phyloP scores from a whole-genome alignment of 148 eudicot genomes.

The Camellia sinensis region DNA sequence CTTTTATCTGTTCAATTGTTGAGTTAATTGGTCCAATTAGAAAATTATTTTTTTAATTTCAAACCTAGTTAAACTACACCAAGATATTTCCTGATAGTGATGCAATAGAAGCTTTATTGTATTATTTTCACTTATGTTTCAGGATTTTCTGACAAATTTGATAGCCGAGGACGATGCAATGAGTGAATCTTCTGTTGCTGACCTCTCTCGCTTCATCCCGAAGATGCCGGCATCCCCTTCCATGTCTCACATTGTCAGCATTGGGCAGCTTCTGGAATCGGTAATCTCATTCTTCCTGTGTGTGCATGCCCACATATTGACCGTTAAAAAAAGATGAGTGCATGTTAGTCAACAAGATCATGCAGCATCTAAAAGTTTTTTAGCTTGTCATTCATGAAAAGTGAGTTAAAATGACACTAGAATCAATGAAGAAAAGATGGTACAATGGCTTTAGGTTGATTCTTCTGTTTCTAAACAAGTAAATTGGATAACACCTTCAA shows the following conservation, averaged over 20 bases:
- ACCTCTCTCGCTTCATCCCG: slow-evolving; percentile 44
- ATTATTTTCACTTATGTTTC: slow-evolving; percentile 28
- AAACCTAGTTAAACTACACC: neutral
- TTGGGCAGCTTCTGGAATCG: slow-evolving; percentile 90
- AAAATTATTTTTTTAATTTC: neutral
- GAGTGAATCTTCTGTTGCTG: slow-evolving; percentile 57
- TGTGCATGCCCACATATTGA: neutral
- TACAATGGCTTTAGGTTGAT: neutral
- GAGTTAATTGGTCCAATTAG: neutral
- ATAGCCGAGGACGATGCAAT: slow-evolving; percentile 64
- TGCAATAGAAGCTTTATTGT: neutral
- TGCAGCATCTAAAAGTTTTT: neutral
- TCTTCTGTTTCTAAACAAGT: neutral
- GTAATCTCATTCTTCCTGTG: slow-evolving; percentile 31
- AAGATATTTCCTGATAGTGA: neutral
- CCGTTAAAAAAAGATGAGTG: neutral
- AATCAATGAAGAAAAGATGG: neutral
- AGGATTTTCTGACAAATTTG: slow-evolving; percentile 69
- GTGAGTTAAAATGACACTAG: neutral
- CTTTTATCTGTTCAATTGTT: too few relatives aligned
- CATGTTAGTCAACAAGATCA: neutral
- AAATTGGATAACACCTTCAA: neutral
- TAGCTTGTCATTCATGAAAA: neutral
- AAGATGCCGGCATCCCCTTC: slow-evolving; percentile 46
- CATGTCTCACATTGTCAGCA: slow-evolving; percentile 65